These are phyloP conservation scores for Nigrospora osmanthi DNA, from an alignment of 2,329 filamentous ascomycete genomes.

Conservation along the genomic window DNA sequence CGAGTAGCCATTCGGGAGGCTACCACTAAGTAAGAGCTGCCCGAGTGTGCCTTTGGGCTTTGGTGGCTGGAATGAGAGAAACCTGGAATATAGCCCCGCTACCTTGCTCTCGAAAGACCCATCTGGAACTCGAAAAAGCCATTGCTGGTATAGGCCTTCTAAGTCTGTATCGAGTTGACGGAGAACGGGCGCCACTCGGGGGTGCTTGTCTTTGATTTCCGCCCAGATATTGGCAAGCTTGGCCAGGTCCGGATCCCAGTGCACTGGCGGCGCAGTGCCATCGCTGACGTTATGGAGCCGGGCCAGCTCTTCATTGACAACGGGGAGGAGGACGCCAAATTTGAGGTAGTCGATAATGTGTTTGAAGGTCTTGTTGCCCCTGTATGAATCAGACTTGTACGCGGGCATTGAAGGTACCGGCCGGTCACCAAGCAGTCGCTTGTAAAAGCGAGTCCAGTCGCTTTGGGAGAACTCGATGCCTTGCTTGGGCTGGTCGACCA, in stretches of 20 bases:
- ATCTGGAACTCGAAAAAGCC: background rate
- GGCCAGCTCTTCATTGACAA: conserved; percentile 27
- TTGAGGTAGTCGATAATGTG: conserved; percentile 59
- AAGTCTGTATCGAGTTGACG: background rate
- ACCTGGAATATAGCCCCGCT: background rate
- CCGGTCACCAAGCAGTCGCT: conserved; percentile 9
- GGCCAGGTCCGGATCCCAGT: background rate
- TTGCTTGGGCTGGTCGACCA: conserved; percentile 53
- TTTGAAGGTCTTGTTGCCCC: conserved; percentile 10
- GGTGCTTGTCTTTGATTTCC: background rate
- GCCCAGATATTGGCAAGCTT: background rate
- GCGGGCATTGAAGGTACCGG: conserved; percentile 24
- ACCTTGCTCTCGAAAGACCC: background rate
- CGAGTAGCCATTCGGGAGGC: background rate
- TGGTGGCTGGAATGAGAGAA: background rate
- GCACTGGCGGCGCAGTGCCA: background rate
- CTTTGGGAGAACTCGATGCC: conserved; percentile 37
- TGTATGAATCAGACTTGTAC: conserved; percentile 33
- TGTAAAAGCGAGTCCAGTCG: conserved; percentile 31
- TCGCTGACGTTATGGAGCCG: conserved; percentile 18
- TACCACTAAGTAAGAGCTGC: background rate
- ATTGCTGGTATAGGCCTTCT: background rate
- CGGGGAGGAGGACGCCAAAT: conserved; percentile 39
- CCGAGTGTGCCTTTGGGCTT: background rate
- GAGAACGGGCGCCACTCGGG: background rate